Percentiles rank a stretch among this genome's conserved stretches.
Evolutionary conservation across 805 yeast species (phyloP).

Genomic region (Ogataea nakhonphanomensis): DNA sequence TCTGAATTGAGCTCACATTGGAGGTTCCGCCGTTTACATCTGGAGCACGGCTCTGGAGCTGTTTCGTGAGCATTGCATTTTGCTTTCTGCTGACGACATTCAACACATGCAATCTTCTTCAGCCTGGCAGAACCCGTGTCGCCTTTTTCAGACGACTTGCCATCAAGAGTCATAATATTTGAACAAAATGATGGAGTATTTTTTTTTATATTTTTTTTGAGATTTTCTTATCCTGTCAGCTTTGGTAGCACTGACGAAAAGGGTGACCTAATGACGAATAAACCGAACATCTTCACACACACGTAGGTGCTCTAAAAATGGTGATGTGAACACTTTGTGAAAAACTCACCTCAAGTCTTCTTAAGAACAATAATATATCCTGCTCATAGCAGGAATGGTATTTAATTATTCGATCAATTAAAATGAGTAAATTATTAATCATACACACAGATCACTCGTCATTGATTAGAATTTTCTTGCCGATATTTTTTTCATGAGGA

Average conservation of each 20-base stretch:
- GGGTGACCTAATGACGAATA: too few species aligned
- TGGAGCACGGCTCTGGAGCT: slow-evolving; percentile 75
- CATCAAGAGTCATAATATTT: slow-evolving; percentile 1
- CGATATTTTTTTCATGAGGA: slow-evolving; percentile 16
- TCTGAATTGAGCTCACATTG: slow-evolving; percentile 73
- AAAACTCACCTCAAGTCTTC: too few species aligned
- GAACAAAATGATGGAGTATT: neutral
- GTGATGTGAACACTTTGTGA: too few species aligned
- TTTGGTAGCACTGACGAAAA: too few species aligned
- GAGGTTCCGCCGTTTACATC: slow-evolving; percentile 70
- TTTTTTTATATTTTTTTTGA: slow-evolving; percentile 1
- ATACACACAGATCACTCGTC: slow-evolving; percentile 18
- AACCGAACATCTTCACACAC: too few species aligned
- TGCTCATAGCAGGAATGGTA: too few species aligned
- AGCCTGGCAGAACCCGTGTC: slow-evolving; percentile 5
- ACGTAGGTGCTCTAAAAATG: too few species aligned
- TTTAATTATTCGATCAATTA: too few species aligned
- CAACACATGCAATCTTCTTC: slow-evolving; percentile 87
- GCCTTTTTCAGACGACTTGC: neutral
- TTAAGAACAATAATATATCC: too few species aligned
- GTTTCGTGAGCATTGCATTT: slow-evolving; percentile 80
- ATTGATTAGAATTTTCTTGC: slow-evolving; percentile 24
- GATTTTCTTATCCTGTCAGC: neutral
- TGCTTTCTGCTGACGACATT: slow-evolving; percentile 93
- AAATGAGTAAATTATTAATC: slow-evolving; percentile 12